Base-by-base conservation (phyloP, 352 stramenopile species). In the Phytophthora hybrid region DNA sequence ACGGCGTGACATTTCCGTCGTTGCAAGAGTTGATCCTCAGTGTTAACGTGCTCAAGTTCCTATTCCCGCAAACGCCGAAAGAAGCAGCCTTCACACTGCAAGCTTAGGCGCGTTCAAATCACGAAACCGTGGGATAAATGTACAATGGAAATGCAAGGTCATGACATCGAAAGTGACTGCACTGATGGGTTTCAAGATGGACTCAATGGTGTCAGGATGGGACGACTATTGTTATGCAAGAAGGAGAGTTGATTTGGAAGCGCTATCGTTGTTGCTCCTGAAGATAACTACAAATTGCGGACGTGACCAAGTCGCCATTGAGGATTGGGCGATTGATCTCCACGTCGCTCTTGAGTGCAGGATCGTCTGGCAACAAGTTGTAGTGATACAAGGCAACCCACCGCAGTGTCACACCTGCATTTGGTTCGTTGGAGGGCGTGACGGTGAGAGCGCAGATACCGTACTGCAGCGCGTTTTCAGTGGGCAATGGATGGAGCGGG, bases 31-130 rank as follows among this genome's bases (percentile, higher is more conserved):
- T 95, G n/a, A 86, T 95, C 26, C 76, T 90, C 58, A 93, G 84
- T 67, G 87, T 94, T 49, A 87, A 81, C 7, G 87, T 95, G 46
- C 85, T 95, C 46, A 94, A 89, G 66, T 93, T 84, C 46, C 76
- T 95, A 7, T 95, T 94, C 41, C 88, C 88, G 3, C 84, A 93
- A 29, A 93, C 84, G n/a, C 88, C 84, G 4, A 95, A 95, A 55
- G 82, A 90, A 73, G 19, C 82, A 19, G 88, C 84, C 13, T 94
- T 94, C 58, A 69, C 74, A 18, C 58, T 80, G 26, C 61, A 74
- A 63, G 18, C 55, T 5, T 72, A 71, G 58, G 19, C 29, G 41
- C n/a, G 7, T 11, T 51, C 41, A 51, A 18, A 21, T 21, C 37
- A 41, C 11, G 29, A 63, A 23, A 49, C 8, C n/a, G 8, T 16